Conservation (phyloP, 495 filamentous ascomycete species). For the Trichoderma erinaceum region DNA sequence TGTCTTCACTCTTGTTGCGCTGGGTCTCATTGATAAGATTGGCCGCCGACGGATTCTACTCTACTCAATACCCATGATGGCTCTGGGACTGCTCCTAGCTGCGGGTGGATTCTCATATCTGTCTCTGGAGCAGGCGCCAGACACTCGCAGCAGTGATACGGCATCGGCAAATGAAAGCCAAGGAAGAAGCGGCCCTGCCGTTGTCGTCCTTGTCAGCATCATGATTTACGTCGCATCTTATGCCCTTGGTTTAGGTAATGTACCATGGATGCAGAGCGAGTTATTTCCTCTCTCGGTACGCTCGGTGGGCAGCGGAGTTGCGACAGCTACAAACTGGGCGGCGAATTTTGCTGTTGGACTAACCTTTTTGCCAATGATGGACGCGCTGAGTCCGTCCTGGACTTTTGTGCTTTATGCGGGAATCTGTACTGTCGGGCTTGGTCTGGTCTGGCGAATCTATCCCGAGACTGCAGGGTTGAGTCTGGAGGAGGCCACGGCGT, state of each 20-base stretch:
- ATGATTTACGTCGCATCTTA: constrained; percentile 81
- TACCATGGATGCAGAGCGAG: constrained; percentile 92
- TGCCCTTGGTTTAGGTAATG: constrained; percentile 81
- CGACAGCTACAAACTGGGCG: constrained; percentile 84
- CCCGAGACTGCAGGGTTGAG: constrained; percentile 78
- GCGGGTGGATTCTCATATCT: constrained; percentile 61
- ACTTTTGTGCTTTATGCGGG: constrained; percentile 72
- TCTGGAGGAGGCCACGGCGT: constrained; percentile 71
- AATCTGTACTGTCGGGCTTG: constrained; percentile 63
- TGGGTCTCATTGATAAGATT: constrained; percentile 71
- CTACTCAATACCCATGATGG: constrained; percentile 81
- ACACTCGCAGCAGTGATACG: background rate
- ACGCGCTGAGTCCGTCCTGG: constrained; percentile 63
- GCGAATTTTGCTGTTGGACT: constrained; percentile 83
- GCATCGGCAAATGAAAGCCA: constrained; percentile 9
- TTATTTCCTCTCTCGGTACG: constrained; percentile 81
- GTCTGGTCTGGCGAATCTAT: constrained; percentile 64
- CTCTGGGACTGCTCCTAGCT: constrained; percentile 59
- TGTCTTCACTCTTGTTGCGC: constrained; percentile 67
- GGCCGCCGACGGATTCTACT: constrained; percentile 78
- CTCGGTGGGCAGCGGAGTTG: constrained; percentile 70
- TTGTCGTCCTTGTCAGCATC: constrained; percentile 61
- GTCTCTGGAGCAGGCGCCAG: constrained; percentile 15
- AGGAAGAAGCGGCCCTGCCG: constrained; percentile 30
- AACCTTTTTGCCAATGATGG: constrained; percentile 83